Percentiles rank a stretch among this genome's conserved stretches.
Conservation (phyloP, 2,329 filamentous ascomycete genomes). For the Lachnellula arida region DNA sequence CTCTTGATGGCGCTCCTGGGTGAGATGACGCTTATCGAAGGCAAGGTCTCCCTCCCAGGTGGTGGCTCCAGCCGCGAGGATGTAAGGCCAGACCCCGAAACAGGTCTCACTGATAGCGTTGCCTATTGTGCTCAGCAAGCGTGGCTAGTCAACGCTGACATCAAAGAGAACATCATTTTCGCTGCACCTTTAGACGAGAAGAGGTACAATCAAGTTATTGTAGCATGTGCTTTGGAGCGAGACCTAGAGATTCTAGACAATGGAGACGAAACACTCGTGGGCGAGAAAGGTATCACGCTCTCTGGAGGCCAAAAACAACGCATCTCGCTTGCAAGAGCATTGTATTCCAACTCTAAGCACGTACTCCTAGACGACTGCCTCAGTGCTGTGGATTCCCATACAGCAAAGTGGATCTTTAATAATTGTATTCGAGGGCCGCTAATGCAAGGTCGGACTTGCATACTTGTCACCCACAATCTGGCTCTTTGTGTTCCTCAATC, state of each 20-base stretch:
- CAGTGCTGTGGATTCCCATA: conserved; percentile 95
- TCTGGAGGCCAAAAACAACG: conserved; percentile 97
- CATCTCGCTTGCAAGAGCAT: conserved; percentile 89
- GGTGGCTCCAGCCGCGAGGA: conserved; percentile 76
- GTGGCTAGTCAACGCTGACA: conserved; percentile 93
- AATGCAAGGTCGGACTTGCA: conserved; percentile 85
- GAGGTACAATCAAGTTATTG: conserved; percentile 81
- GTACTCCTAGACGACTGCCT: conserved; percentile 91
- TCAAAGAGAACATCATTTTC: conserved; percentile 95
- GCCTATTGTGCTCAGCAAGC: conserved; percentile 96
- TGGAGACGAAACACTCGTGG: conserved; percentile 89
- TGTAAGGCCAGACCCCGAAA: conserved; percentile 73
- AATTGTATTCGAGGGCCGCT: conserved; percentile 85
- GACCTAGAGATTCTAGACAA: conserved; percentile 89
- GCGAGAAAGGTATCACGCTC: conserved; percentile 94
- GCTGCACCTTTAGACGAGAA: conserved; percentile 73
- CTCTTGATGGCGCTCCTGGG: conserved; percentile 92
- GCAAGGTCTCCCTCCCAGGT: conserved; percentile 79
- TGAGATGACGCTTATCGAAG: conserved; percentile 85
- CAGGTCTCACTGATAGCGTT: conserved; percentile 82
- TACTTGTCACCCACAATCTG: conserved; percentile 93
- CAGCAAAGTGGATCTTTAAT: conserved; percentile 95
- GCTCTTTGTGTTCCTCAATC: conserved; percentile 79
- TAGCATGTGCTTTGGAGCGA: conserved; percentile 84
- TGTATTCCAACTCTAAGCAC: conserved; percentile 94